A percentile compares a stretch with the other conserved stretches of the same genome.
Evolutionary conservation across 2,329 filamentous ascomycete genomes (phyloP).

Genomic region (Onygena corvina): DNA sequence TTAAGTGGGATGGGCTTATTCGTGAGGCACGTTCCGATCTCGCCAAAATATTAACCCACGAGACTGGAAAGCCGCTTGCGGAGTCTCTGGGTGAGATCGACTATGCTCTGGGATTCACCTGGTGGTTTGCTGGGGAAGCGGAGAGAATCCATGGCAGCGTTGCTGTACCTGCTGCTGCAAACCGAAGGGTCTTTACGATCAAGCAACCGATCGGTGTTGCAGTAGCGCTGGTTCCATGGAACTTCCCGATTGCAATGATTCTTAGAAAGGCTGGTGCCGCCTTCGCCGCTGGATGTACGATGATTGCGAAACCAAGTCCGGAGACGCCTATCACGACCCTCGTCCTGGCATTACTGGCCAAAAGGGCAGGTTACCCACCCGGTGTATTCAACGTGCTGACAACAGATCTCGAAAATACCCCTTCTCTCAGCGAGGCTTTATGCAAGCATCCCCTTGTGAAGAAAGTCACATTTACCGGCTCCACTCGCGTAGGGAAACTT

Average conservation of each 20-base stretch:
- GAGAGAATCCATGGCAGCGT: conserved; percentile 62
- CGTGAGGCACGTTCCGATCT: conserved; percentile 56
- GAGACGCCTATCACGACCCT: conserved; percentile 28
- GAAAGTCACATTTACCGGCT: conserved; percentile 28
- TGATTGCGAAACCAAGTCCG: conserved; percentile 28
- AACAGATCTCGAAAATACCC: conserved; percentile 24
- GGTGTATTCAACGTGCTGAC: conserved; percentile 28
- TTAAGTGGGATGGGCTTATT: conserved; percentile 55
- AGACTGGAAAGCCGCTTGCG: conserved; percentile 74
- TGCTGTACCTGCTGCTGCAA: conserved; percentile 56
- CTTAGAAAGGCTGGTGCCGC: conserved; percentile 27
- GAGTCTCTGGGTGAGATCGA: conserved; percentile 61
- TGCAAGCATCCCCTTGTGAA: conserved; percentile 23
- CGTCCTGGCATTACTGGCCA: conserved; percentile 24
- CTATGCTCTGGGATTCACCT: conserved; percentile 64
- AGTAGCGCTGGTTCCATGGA: conserved; percentile 78
- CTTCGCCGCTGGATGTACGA: conserved; percentile 30
- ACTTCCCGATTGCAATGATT: conserved; percentile 71
- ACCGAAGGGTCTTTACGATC: conserved; percentile 63
- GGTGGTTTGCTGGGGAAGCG: conserved; percentile 74
- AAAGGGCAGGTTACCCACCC: conserved; percentile 27
- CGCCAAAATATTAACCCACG: conserved; percentile 72
- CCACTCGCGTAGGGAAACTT: conserved; percentile 26
- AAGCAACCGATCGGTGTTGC: conserved; percentile 78
- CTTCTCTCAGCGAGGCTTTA: conserved; percentile 23